phyloP scores from a whole-genome alignment of 2,329 filamentous ascomycete genomes.

The Moelleriella libera region DNA sequence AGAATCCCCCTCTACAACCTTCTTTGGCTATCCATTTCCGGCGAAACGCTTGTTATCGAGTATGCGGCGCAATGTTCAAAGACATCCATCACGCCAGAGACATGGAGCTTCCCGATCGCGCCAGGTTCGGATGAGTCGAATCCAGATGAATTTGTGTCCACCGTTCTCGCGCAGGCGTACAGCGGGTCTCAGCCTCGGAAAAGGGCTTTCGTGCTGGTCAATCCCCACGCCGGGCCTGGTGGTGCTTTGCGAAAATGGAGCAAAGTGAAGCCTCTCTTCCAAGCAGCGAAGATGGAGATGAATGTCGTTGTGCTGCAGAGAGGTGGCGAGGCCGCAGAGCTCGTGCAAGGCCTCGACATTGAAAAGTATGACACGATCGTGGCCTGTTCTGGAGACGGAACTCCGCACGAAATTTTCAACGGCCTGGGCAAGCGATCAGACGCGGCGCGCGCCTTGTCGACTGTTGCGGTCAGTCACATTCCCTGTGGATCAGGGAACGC shows the following conservation, averaged over 20 bases:
- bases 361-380: conserved; percentile 73
- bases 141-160: conserved; percentile 47
- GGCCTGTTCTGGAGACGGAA: conserved; percentile 82
- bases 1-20: conserved; percentile 67
- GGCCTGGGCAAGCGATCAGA: conserved; percentile 67
- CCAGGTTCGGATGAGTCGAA: conserved; percentile 16
- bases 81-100: conserved; percentile 43
- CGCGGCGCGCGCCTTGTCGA: conserved; percentile 57
- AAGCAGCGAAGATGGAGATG: conserved; percentile 63
- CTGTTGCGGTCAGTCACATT: conserved; percentile 71
- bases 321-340: conserved; percentile 63
- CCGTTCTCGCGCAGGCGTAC: conserved; percentile 58
- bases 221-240: conserved; percentile 81
- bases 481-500: conserved; percentile 93
- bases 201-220: conserved; percentile 77
- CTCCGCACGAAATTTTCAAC: conserved; percentile 91
- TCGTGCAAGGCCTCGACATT: conserved; percentile 63
- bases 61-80: conserved; percentile 52
- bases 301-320: conserved; percentile 60
- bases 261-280: conserved; percentile 69
- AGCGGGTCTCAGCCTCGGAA: conserved; percentile 52
- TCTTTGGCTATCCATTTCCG: conserved; percentile 60
- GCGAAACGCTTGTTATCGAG: conserved; percentile 51
- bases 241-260: conserved; percentile 59
- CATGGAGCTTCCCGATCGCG: conserved; percentile 37